Conservation (phyloP, 78 protist species). For the Dictyostelium firmibasis region DNA sequence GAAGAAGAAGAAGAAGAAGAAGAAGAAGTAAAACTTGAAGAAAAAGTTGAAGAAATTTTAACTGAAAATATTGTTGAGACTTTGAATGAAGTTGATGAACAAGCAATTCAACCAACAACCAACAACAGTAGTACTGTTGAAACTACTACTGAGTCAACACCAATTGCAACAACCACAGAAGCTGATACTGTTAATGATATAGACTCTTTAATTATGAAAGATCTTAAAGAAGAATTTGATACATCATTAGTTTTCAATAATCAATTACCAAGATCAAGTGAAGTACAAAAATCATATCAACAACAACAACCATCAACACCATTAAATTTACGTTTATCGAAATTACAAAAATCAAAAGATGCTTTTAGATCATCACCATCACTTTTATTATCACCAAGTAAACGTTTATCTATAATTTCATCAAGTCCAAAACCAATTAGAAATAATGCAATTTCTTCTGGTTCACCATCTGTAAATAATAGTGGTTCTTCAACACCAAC, state of each 20-base stretch:
- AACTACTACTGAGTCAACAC: background rate
- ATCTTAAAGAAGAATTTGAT: background rate
- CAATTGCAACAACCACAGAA: background rate
- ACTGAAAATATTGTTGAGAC: background rate
- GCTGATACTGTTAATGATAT: background rate
- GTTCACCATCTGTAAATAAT: background rate
- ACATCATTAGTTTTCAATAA: background rate
- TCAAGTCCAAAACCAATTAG: background rate
- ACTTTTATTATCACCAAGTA: conserved; percentile 11
- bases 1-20: background rate
- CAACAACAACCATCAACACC: background rate
- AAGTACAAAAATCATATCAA: background rate
- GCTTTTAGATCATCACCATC: conserved; percentile 31
- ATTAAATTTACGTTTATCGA: background rate
- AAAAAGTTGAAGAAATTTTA: background rate
- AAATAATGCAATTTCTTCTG: background rate
- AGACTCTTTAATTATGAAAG: background rate
- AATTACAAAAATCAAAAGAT: conserved; percentile 12
- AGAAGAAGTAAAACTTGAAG: background rate
- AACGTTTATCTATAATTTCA: background rate
- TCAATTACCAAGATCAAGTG: background rate
- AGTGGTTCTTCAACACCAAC: background rate
- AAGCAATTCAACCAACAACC: background rate
- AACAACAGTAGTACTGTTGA: background rate
- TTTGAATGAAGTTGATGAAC: background rate